phyloP scores from a whole-genome alignment of 805 yeast species.

The Scheffersomyces stipitis region DNA sequence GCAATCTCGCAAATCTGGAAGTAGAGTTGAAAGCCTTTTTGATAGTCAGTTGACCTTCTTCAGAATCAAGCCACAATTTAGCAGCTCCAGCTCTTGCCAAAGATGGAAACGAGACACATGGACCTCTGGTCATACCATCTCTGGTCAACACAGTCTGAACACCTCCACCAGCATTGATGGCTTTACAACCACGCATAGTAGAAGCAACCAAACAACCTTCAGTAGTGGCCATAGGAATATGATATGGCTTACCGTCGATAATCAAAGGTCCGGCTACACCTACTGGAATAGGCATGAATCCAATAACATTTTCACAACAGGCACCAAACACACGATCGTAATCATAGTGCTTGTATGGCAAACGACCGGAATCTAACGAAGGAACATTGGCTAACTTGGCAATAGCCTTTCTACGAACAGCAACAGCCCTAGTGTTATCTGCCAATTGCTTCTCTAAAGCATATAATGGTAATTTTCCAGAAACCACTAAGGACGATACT shows the following conservation, averaged over 20 bases:
- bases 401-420: slow-evolving; percentile 89
- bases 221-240: slow-evolving; percentile 98
- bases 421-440: slow-evolving; percentile 90
- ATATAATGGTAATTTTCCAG: slow-evolving; percentile 84
- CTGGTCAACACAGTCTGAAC: slow-evolving; percentile 85
- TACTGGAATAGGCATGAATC: slow-evolving; percentile 93
- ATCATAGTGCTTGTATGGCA: slow-evolving; percentile 84
- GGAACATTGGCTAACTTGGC: slow-evolving; percentile 82
- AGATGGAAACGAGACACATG: slow-evolving; percentile 87
- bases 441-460: slow-evolving; percentile 91
- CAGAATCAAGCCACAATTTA: slow-evolving; percentile 92
- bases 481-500: slow-evolving; percentile 64
- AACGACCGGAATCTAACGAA: slow-evolving; percentile 62
- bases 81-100: slow-evolving; percentile 90
- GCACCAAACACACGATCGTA: slow-evolving; percentile 97
- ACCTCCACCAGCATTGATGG: slow-evolving; percentile 97
- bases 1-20: slow-evolving; percentile 94
- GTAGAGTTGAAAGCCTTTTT: slow-evolving; percentile 94
- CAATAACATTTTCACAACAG: slow-evolving; percentile 98
- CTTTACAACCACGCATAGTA: slow-evolving; percentile 98
- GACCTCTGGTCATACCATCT: slow-evolving; percentile 99
- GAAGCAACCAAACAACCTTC: slow-evolving; percentile 99
- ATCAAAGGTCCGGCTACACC: slow-evolving; percentile 97
- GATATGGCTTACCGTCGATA: slow-evolving; percentile 84
- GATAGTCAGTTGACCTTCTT: slow-evolving; percentile 80